Evolutionary conservation across 257 asterid species (phyloP).

Genomic region (Solanum etuberosum): DNA sequence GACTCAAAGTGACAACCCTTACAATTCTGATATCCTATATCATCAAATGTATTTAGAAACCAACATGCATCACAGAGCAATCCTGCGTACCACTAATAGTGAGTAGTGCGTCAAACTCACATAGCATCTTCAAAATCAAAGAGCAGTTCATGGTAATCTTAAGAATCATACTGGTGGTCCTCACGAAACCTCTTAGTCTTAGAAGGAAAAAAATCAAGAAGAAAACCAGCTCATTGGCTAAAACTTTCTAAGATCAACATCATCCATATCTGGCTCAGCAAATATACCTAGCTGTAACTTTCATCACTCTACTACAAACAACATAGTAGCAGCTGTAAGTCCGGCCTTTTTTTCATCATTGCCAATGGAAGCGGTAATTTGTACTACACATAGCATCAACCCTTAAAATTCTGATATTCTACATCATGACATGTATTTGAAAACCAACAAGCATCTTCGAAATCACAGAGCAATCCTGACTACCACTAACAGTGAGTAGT

Average conservation of each 20-base stretch:
- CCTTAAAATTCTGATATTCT: neutral
- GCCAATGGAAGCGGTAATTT: constrained; percentile 9
- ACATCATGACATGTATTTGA: neutral
- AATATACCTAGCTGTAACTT: constrained; percentile 28
- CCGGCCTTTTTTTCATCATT: constrained; percentile 93
- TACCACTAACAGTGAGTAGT: neutral
- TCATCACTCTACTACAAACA: constrained; percentile 88
- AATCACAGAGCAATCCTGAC: neutral
- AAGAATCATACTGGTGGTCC: neutral
- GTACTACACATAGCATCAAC: neutral
- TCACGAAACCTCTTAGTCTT: neutral
- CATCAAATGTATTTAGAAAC: neutral
- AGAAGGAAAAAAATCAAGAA: neutral
- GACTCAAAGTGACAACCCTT: neutral
- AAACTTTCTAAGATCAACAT: neutral
- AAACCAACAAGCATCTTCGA: neutral
- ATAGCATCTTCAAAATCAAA: constrained; percentile 1
- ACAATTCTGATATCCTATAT: neutral
- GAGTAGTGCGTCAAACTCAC: neutral
- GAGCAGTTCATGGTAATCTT: neutral
- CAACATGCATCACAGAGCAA: neutral
- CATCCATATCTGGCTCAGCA: constrained; percentile 54
- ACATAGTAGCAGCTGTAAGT: constrained; percentile 74
- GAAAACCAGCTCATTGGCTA: neutral
- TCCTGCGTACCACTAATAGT: neutral